Conservation (phyloP, 768 basidiomycete species). For the Russula emetica region DNA sequence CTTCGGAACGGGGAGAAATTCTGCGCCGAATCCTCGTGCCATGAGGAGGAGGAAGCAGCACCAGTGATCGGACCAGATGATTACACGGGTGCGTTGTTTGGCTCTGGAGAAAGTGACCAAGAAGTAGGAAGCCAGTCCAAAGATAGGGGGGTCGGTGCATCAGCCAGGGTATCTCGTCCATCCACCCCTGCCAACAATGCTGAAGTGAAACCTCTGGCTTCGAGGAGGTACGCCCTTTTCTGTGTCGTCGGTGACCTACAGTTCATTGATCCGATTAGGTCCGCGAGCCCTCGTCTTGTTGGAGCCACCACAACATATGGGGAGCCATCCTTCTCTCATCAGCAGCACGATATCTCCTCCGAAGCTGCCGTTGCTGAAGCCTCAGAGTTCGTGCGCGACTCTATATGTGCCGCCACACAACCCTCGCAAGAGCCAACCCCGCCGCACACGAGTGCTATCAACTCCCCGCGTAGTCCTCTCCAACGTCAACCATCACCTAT, state of each 20-base stretch:
- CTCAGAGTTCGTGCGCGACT: background rate
- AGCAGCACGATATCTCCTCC: background rate
- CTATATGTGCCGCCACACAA: background rate
- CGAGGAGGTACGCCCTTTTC: constrained; percentile 11
- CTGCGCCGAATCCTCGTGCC: too few species aligned
- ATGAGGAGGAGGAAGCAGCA: background rate
- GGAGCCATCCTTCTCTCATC: background rate
- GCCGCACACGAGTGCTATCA: constrained; percentile 19
- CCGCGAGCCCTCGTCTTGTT: background rate
- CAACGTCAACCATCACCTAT: background rate
- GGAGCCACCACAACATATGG: background rate
- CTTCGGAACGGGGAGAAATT: background rate
- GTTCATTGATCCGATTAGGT: constrained; percentile 3
- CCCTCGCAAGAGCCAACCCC: constrained; percentile 23
- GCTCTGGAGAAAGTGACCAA: constrained; percentile 4
- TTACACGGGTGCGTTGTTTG: constrained; percentile 16
- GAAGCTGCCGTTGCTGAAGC: background rate
- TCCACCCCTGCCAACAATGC: background rate
- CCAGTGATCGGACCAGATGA: constrained; percentile 14
- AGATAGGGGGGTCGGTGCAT: background rate
- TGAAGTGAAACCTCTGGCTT: background rate
- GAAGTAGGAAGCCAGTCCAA: constrained; percentile 6
- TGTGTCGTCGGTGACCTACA: background rate
- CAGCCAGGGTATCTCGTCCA: background rate
- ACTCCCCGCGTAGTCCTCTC: constrained; percentile 11